A percentile compares a stretch with the other conserved stretches of the same genome.
Evolutionary conservation across 352 stramenopile genomes (phyloP).

Genomic region (Phytophthora litchii): DNA sequence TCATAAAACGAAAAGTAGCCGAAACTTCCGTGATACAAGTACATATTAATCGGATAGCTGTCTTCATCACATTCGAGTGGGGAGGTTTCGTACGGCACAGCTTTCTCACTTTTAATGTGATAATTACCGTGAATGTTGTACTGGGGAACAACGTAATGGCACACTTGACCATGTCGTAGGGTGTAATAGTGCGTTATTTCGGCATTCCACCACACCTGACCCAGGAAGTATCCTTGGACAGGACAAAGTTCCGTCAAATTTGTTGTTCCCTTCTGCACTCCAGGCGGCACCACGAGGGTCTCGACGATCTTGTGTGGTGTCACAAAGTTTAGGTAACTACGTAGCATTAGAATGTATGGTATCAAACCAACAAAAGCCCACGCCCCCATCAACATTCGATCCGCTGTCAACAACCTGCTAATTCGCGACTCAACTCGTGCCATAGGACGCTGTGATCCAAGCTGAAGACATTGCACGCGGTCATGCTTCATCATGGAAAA

Average conservation of each 20-base stretch:
- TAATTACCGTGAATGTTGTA: slow-evolving; percentile 29
- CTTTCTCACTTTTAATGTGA: slow-evolving; percentile 4
- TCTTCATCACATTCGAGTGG: slow-evolving; percentile 12
- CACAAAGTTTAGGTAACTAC: slow-evolving; percentile 29
- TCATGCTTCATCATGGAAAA: slow-evolving; percentile 3
- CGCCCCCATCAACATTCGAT: slow-evolving; percentile 9
- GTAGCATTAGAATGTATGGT: slow-evolving; percentile 23
- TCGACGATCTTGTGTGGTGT: slow-evolving; percentile 26
- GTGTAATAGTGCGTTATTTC: slow-evolving; percentile 21
- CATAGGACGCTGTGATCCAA: neutral
- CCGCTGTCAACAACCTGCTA: neutral
- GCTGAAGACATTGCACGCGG: neutral
- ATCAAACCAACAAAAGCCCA: slow-evolving; percentile 19
- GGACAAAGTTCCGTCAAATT: slow-evolving; percentile 17
- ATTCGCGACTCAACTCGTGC: neutral
- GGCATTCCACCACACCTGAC: slow-evolving; percentile 31
- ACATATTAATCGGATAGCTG: slow-evolving; percentile 8
- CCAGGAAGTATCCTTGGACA: slow-evolving; percentile 11
- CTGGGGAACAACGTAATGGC: slow-evolving; percentile 30
- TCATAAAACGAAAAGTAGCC: slow-evolving; percentile 28
- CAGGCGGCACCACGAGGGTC: slow-evolving; percentile 11
- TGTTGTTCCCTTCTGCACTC: slow-evolving; percentile 7
- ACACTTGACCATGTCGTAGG: slow-evolving; percentile 3
- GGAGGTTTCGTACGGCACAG: slow-evolving; percentile 3
- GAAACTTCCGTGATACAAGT: slow-evolving; percentile 32